A percentile compares a stretch with the other conserved stretches of the same genome.
Conservation (phyloP, 2,329 filamentous ascomycete species). For the Aspergillus neoniger region DNA sequence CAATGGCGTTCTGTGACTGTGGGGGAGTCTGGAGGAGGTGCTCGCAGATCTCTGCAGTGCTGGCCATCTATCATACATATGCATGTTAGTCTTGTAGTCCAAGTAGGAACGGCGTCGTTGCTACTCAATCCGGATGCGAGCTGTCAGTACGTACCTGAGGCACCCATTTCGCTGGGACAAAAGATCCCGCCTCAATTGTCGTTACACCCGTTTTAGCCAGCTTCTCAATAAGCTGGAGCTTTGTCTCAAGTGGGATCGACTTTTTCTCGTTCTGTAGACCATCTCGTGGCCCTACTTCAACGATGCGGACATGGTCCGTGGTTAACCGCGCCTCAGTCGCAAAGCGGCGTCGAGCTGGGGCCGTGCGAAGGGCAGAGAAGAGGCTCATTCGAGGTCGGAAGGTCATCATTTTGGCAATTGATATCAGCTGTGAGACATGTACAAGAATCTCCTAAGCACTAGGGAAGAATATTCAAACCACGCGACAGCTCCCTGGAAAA, state of each 20-base stretch:
- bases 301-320: slow-evolving; percentile 54
- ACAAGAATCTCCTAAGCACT: not conserved
- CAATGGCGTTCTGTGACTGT: slow-evolving; percentile 53
- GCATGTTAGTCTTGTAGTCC: not conserved
- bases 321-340: slow-evolving; percentile 45
- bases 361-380: slow-evolving; percentile 30
- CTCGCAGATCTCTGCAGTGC: slow-evolving; percentile 62
- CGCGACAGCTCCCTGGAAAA: not conserved
- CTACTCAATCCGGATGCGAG: not conserved
- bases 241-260: slow-evolving; percentile 50
- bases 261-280: slow-evolving; percentile 57
- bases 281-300: slow-evolving; percentile 57
- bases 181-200: slow-evolving; percentile 56
- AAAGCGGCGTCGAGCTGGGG: slow-evolving; percentile 31
- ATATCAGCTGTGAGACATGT: not conserved
- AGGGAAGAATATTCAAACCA: not conserved
- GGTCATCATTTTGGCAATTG: slow-evolving; percentile 26
- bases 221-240: slow-evolving; percentile 52
- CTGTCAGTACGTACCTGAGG: slow-evolving; percentile 47
- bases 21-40: slow-evolving; percentile 55
- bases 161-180: slow-evolving; percentile 57
- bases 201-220: slow-evolving; percentile 52
- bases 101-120: not conserved
- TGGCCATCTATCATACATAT: slow-evolving; percentile 58
- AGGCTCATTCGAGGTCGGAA: slow-evolving; percentile 30